Base-by-base conservation (phyloP, 257 asterid genomes). In the Lycium barbarum region DNA sequence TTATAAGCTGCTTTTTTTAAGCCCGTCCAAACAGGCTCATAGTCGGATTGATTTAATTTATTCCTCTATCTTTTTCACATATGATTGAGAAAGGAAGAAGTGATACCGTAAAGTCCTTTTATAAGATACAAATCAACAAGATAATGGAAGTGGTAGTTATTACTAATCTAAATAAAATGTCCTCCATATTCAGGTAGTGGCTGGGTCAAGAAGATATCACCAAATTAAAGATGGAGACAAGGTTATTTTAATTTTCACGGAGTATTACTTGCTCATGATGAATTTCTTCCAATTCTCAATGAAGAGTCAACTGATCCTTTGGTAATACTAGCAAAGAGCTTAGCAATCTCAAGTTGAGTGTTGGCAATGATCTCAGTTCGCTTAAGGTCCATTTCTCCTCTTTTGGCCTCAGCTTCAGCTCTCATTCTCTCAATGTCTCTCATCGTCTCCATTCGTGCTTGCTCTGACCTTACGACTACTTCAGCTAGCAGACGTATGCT, bases 311-410 rank as follows among this genome's bases (percentile, higher is more conserved):
- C 85, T 54, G 90, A 89, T 80, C 85, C 89, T 73, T 89, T 88
- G 51, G 82, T 61, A 68, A 68, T 83, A 36, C 87, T 91, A 4
- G 97, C 93, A 88, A 93, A 92, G 43, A 94, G 87, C 90, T 88
- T 93, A 33, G 97, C 97, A 70, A 93, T 94, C 83, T 94, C 93
- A 68, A 93, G 91, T 47, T 93, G 98, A 85, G 97, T 91, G 68
- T 91, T 91, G 36, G 97, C 98, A 15, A 93, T 92, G 26, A 93
- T 94, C 88, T 94, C 94, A 0, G 97, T 93, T 51, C 95, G 58
- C 84, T 88, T 92, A 55, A 92, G 97, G 61, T 93, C 98, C 90
- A 94, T 89, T 84, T 94, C 97, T 57, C 91, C 95, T 81, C 97
- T 91, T 90, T 91, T 94, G 13, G 88, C 92, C 67, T 94, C 98